Evolutionary conservation across 768 basidiomycete genomes (phyloP).

Genomic region (Clavulina sp.): DNA sequence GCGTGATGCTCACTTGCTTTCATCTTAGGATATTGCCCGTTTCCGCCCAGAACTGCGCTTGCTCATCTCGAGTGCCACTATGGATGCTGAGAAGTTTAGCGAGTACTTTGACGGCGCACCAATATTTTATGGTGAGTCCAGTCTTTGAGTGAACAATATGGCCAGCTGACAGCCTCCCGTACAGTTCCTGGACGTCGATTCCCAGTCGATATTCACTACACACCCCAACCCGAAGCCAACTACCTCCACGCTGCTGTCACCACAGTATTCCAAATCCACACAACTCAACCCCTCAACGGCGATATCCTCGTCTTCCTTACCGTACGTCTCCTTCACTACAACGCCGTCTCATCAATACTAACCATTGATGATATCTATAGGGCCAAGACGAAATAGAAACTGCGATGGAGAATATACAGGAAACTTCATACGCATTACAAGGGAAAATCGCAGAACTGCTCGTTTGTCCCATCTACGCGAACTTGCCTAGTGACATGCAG

Average conservation of each 20-base stretch:
- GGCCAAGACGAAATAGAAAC: conserved; percentile 99
- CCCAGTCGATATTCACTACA: conserved; percentile 97
- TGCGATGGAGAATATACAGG: conserved; percentile 87
- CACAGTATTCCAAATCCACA: conserved; percentile 97
- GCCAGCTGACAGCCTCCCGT: conserved; percentile 8
- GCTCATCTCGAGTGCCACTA: conserved; percentile 80
- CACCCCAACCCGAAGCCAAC: conserved; percentile 97
- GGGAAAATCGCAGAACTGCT: conserved; percentile 93
- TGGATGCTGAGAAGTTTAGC: conserved; percentile 96
- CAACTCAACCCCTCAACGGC: conserved; percentile 92
- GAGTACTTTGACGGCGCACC: conserved; percentile 96
- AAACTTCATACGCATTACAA: conserved; percentile 84
- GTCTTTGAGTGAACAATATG: background rate
- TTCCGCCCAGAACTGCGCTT: conserved; percentile 88
- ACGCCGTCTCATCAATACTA: background rate
- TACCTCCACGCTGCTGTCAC: conserved; percentile 98
- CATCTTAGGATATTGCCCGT: conserved; percentile 72
- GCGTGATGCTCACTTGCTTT: conserved; percentile 13
- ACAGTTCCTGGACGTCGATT: conserved; percentile 91
- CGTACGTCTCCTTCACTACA: conserved; percentile 25
- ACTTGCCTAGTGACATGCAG: conserved; percentile 98
- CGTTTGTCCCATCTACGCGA: conserved; percentile 96
- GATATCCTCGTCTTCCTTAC: conserved; percentile 97
- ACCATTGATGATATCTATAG: conserved; percentile 22
- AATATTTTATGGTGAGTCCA: conserved; percentile 64